phyloP scores from a whole-genome alignment of 2,329 filamentous ascomycete genomes.

The Alternaria brassicae region DNA sequence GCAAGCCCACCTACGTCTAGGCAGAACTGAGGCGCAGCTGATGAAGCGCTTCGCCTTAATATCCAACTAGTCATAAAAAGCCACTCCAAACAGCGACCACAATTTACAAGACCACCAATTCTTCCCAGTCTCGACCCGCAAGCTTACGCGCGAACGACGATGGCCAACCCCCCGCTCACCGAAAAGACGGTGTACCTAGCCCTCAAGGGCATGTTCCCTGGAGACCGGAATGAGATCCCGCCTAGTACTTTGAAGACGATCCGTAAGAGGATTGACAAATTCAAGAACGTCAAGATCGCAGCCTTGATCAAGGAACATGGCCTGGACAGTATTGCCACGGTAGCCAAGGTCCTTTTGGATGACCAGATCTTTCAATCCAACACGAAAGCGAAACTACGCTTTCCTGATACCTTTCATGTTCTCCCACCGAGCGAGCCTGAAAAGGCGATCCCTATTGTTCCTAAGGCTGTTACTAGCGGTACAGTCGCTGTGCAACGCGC shows the following conservation, averaged over 20 bases:
- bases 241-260: not conserved
- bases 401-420: not conserved
- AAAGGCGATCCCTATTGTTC: too few relatives aligned
- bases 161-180: not conserved
- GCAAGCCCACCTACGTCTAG: too few relatives aligned
- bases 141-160: not conserved
- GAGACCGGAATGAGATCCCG: not conserved
- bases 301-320: not conserved
- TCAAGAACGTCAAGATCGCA: not conserved
- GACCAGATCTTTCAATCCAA: not conserved
- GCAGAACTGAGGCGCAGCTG: constrained; percentile 3
- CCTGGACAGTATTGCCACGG: not conserved
- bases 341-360: not conserved
- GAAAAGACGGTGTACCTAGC: constrained; percentile 1
- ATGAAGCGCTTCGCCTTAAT: too few relatives aligned
- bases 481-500: not conserved
- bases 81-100: too few relatives aligned
- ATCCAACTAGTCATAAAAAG: too few relatives aligned
- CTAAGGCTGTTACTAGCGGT: too few relatives aligned
- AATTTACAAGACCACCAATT: not conserved
- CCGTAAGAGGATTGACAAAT: not conserved
- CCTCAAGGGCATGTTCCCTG: not conserved
- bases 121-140: too few relatives aligned
- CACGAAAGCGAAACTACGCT: not conserved
- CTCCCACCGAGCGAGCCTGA: not conserved